Base-by-base conservation (phyloP, 257 asterid species). In the Solanum pinnatisectum region DNA sequence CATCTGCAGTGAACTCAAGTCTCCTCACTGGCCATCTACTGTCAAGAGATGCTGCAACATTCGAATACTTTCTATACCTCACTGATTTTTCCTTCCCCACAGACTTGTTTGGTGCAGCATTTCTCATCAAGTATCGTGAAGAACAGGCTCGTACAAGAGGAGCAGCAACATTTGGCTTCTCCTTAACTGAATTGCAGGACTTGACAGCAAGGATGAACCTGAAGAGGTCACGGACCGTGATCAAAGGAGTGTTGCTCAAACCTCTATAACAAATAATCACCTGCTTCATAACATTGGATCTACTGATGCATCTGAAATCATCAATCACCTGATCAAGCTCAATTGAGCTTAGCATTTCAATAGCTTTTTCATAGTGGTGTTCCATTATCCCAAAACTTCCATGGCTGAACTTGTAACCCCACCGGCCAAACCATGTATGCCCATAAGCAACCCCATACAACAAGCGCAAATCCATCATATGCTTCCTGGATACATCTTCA, bases 311-410 rank as follows among this genome's bases (percentile, higher is more conserved):
- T 86, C 90, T 82, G 86, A 93, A 92, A 87, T 92, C 95, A 6
- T 88, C 89, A 7, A 92, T 88, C 33, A 93, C 91, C 87, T 90
- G 91, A 91, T 96, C 98, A 35, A 97, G 94, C 52, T 91, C 90
- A 68, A 94, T 67, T n/a, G 97, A 95, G 94, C 96, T 90, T 81
- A 95, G 92, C 85, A 89, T 63, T 52, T 93, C 93, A 40, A 96
- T 85, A 35, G 99, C 98, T 42, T 89, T 84, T 56, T 92, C 93
- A 87, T 94, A 96, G 25, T 94, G 91, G 87, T 94, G 94, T 83
- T 94, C 96, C 89, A 90, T 94, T 12, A 94, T 96, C n/a, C 99
- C 99, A 79, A 95, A 97, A 88, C 98, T 95, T 82, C 99, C 99
- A 82, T 82, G 94, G 91, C 92, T 90, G 93, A 96, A 97, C 70